Evolutionary conservation across 345 rosid genomes (phyloP), one percentile per base, ranked within the genome.

Genomic region (Psidium friedrichsthalianum): DNA sequence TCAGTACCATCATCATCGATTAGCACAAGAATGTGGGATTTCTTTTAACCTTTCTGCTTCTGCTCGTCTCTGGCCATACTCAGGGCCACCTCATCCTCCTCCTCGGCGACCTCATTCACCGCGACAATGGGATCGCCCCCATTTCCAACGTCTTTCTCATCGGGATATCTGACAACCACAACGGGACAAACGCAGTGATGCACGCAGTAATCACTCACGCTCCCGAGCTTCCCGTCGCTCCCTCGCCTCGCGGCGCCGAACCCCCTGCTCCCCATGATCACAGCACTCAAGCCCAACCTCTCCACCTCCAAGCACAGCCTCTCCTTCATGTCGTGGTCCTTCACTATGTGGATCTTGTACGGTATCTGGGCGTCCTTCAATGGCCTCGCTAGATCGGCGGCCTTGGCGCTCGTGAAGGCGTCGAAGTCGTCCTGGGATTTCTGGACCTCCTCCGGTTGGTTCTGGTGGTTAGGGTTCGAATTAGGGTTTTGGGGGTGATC

Each of bases 281-380:
- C 96, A 2, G 96, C 96, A 56, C 97, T 94, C 56, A 96, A 87
- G 10, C 91, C 91, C 42, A 96, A 87, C 88, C 98, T 86, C 90
- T 96, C 99, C 69, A 93, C 95, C 91, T 96, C 99, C 84, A 96
- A 83, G 56, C 98, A 96, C 13, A 96, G 91, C 87, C 99, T 92
- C 94, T 96, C 99, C 89, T 95, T 94, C 99, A 96, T 96, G 83
- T 96, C 99, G 54, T 96, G 99, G 84, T 96, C 99, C 90, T 94
- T 95, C 82, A 93, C 98, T 56, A 97, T 95, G 83, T 97, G 98
- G 84, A 95, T 93, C 95, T 94, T 95, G 89, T 88, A 90, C 42
- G 98, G 98, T n/a, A 95, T 89, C 83, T 94, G 95, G 8, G 96
- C 95, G 47, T 96, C 98, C 89, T 91, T 93, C 89, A 97, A 85